These are phyloP conservation scores for Lolium rigidum DNA, from an alignment of 176 grass and related monocot genomes.

Conservation along the genomic window DNA sequence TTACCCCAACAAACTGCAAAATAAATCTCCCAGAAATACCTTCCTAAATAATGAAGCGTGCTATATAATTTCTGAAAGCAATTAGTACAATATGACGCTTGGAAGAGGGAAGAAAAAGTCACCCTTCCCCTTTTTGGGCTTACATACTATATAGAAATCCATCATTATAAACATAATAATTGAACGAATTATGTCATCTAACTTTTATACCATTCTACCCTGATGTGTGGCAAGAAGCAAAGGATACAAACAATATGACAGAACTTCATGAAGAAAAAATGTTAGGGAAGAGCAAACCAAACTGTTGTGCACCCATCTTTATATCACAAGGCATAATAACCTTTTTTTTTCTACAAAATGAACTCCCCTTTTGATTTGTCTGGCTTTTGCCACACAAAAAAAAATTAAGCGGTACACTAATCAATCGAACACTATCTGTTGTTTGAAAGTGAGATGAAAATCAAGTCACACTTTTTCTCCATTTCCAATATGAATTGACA, in stretches of 20 bases:
- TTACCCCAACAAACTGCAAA: not conserved
- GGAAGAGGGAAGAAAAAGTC: not conserved
- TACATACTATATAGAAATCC: not conserved
- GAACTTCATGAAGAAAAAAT: not conserved
- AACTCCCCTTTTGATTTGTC: not conserved
- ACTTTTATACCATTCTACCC: not conserved
- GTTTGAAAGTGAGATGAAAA: not conserved
- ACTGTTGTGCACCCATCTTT: no score
- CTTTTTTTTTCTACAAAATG: not conserved
- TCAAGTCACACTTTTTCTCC: not conserved
- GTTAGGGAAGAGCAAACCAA: no score
- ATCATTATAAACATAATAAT: constrained; percentile 9
- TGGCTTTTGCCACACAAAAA: not conserved
- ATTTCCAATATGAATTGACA: not conserved
- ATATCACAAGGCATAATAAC: not conserved
- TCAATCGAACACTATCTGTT: not conserved
- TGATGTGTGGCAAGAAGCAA: not conserved
- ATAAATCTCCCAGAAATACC: not conserved
- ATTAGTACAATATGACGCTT: not conserved
- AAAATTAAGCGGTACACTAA: not conserved
- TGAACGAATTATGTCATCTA: not conserved
- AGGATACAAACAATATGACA: not conserved
- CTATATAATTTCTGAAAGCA: constrained; percentile 16
- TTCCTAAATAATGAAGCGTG: constrained; percentile 22
- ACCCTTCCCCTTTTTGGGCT: not conserved